Percentiles rank a stretch among this genome's conserved stretches.
Evolutionary conservation across 108 stramenopile genomes (phyloP).

Genomic region (Nitzschia palea): DNA sequence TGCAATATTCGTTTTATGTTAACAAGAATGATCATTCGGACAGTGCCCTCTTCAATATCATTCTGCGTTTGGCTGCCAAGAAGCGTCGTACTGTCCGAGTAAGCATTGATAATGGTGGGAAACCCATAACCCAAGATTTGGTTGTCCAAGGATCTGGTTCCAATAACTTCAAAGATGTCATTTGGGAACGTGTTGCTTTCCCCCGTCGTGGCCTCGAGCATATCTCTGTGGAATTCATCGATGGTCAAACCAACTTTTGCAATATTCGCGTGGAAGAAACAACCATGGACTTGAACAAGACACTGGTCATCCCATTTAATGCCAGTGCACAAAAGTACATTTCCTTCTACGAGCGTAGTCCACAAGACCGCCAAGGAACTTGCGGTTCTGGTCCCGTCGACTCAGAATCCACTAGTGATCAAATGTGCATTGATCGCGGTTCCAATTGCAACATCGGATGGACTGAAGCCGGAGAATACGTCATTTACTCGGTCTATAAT

Average conservation of each 20-base stretch:
- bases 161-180: slow-evolving; percentile 1
- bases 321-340: neutral
- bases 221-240: neutral
- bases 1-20: neutral
- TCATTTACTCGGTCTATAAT: slow-evolving; percentile 1
- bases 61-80: neutral
- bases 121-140: neutral
- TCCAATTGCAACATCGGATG: slow-evolving; percentile 3
- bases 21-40: neutral
- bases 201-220: neutral
- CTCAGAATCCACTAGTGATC: neutral
- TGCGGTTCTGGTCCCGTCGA: neutral
- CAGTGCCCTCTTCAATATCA: neutral
- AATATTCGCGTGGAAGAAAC: slow-evolving; percentile 1
- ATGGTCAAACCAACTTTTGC: slow-evolving; percentile 1
- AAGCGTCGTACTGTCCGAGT: neutral
- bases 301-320: neutral
- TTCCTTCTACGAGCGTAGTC: neutral
- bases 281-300: neutral
- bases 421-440: neutral
- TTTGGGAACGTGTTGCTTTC: neutral
- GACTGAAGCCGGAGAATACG: neutral
- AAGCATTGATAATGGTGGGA: neutral
- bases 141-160: neutral
- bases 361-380: neutral